Evolutionary conservation across 805 yeast species (phyloP).

Genomic region (Pichia membranifaciens): DNA sequence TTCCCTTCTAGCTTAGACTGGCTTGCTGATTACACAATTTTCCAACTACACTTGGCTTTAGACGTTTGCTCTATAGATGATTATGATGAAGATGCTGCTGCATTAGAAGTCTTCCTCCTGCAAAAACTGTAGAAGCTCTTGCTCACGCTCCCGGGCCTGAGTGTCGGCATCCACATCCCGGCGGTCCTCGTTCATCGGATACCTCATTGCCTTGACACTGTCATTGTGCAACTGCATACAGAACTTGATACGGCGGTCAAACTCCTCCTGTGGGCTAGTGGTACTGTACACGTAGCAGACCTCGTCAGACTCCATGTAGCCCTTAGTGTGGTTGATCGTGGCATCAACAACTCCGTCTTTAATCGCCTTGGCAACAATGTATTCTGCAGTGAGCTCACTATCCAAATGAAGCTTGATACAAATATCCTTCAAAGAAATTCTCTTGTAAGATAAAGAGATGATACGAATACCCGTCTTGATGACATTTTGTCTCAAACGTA

Average conservation of each 20-base stretch:
- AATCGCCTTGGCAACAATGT: conserved; percentile 92
- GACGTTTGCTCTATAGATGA: background rate
- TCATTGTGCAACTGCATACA: conserved; percentile 88
- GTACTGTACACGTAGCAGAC: conserved; percentile 83
- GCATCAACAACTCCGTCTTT: conserved; percentile 98
- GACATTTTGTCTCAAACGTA: conserved; percentile 91
- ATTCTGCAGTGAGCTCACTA: conserved; percentile 93
- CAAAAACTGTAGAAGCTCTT: conserved; percentile 32
- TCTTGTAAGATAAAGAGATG: conserved; percentile 84
- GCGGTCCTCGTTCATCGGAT: conserved; percentile 57
- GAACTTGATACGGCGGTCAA: conserved; percentile 90
- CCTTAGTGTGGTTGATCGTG: conserved; percentile 80
- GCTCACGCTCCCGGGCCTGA: conserved; percentile 53
- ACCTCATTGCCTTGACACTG: conserved; percentile 90
- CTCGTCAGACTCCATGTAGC: conserved; percentile 88
- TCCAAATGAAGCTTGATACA: conserved; percentile 89
- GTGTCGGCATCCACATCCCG: conserved; percentile 45
- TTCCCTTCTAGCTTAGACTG: no score
- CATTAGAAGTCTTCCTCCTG: conserved; percentile 44
- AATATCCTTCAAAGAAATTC: conserved; percentile 86
- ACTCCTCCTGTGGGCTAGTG: conserved; percentile 75
- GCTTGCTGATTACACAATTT: no score
- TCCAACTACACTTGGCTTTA: no score
- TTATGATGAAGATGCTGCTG: background rate
- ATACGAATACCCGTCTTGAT: conserved; percentile 96